Conservation (phyloP, 2,329 filamentous ascomycete genomes). For the Arthrocladium fulminans region DNA sequence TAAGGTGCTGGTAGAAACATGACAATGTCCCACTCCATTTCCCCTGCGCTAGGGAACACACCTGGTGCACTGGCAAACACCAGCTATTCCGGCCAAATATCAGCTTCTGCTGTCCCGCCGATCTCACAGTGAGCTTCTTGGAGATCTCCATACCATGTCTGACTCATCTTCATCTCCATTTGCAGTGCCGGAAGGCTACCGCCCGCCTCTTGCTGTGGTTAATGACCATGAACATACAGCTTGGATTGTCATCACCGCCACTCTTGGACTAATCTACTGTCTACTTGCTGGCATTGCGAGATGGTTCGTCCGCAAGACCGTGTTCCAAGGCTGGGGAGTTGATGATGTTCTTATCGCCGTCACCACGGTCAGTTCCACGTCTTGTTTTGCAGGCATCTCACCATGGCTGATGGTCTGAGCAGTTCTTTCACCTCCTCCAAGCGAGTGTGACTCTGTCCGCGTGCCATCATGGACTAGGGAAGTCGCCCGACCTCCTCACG, state of each 20-base stretch:
- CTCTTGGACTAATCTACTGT: slow-evolving; percentile 30
- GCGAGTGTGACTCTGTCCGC: slow-evolving; percentile 27
- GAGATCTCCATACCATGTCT: neutral
- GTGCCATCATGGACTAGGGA: slow-evolving; percentile 29
- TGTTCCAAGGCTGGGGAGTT: slow-evolving; percentile 27
- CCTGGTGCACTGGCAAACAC: neutral
- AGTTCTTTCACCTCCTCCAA: slow-evolving; percentile 28
- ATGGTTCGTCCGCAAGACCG: slow-evolving; percentile 29
- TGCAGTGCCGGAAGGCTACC: slow-evolving; percentile 28
- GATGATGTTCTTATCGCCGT: slow-evolving; percentile 29
- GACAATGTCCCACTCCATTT: neutral
- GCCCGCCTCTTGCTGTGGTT: slow-evolving; percentile 32
- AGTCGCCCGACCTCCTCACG: slow-evolving; percentile 24
- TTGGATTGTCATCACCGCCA: slow-evolving; percentile 31
- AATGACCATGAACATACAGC: slow-evolving; percentile 33
- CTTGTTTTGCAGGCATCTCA: neutral
- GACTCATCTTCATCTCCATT: slow-evolving; percentile 4
- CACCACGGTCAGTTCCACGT: slow-evolving; percentile 26
- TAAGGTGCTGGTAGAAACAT: neutral
- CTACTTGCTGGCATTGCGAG: slow-evolving; percentile 30
- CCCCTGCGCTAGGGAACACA: neutral
- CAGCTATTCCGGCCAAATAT: too few species aligned
- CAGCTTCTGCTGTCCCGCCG: neutral
- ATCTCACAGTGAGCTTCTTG: neutral
- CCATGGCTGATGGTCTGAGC: neutral